Evolutionary conservation across 441 rosid species (phyloP), one percentile per base, ranked within the genome.

Genomic region (Euphorbia celastroides): DNA sequence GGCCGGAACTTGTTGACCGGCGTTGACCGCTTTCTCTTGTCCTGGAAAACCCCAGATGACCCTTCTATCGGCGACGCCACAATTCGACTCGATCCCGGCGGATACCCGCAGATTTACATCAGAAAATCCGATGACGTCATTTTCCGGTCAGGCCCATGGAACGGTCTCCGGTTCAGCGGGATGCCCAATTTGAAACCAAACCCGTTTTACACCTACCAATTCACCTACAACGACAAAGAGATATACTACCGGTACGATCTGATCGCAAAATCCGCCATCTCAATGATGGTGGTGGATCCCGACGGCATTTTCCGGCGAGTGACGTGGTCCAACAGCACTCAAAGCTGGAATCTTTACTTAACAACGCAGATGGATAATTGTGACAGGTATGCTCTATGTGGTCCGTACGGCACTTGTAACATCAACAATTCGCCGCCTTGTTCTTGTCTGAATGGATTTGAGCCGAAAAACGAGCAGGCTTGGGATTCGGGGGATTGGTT

Each of bases 71-170:
- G 97, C 41, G 82, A 83, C 62, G 84, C 71, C 23, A 71, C 77
- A 1, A 58, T 50, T 23, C 38, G 68, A 60, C 56, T 82, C 10
- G 80, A 80, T 2, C 64, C 79, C 2, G 26, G 27, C 7, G 82
- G 83, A 0, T 57, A 72, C 5, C 82, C 84, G 3, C 76, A 84
- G 60, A 65, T 82, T 0, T 68, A 27, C 44, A 70, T 82, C 19
- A 31, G 28, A 38, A 65, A 60, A 22, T 70, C 58, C 9, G 68
- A 67, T 2, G 57, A 7, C 5, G 62, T 67, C 1, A 41, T 32
- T 54, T 79, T 72, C 54, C 71, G 83, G 17, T 88, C 96, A 0
- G 97, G 98, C 4, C 90, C 84, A 5, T 93, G 98, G 98, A 85
- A 82, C 46, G 84, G 87, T 0, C 70, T 74, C 8, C 66, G 79